Evolutionary conservation across 176 grass and related monocot species (phyloP), one percentile per base, ranked within the genome.

Genomic region (Tuctoria greenei): DNA sequence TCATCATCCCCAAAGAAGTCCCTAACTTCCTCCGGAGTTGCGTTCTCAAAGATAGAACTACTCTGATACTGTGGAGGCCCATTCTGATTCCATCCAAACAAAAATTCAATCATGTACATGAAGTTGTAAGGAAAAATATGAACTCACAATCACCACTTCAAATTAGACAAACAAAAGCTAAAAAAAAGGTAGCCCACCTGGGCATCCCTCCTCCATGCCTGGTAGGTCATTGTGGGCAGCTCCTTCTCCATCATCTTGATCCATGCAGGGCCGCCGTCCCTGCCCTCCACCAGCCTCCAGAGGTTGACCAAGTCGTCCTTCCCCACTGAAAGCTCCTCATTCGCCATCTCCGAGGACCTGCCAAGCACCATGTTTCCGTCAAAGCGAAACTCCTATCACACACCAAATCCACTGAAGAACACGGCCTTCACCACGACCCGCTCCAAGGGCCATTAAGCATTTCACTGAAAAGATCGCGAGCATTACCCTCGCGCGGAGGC

Each of bases 1-100:
- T 92, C 86, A 18, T 96, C 93, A 1, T 96, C 84, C 65, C 89
- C 85, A 44, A 96, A 96, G 71, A 96, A 96, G 61, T 96, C 93
- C 39, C 89, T 82, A n/a, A 96, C 87, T 73, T 89, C 79, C 47
- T 96, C 93, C 0, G 93, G 89, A 51, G 74, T 96, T 7, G 89
- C 87, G 4, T 92, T 74, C 68, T 96, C 89, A 46, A 92, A 96
- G 25, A 96, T 59, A 13, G 89, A 86, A 17, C 89, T 96, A 79
- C 89, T 90, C 76, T 91, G 81, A 17, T 96, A 96, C 11, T 92
- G 81, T 0, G 93, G 69, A 54, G 93, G 93, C 8, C 75, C 75
- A 40, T 58, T 88, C 93, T 96, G 40, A 40, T 62, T 67, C n/a
- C 40, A 72, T 68, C 35, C 47, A 79, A 47, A 77, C n/a, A 55